These are phyloP conservation scores for Ceratobasidium sp. DNA, from an alignment of 1,284 basidiomycete genomes.

Conservation along the genomic window DNA sequence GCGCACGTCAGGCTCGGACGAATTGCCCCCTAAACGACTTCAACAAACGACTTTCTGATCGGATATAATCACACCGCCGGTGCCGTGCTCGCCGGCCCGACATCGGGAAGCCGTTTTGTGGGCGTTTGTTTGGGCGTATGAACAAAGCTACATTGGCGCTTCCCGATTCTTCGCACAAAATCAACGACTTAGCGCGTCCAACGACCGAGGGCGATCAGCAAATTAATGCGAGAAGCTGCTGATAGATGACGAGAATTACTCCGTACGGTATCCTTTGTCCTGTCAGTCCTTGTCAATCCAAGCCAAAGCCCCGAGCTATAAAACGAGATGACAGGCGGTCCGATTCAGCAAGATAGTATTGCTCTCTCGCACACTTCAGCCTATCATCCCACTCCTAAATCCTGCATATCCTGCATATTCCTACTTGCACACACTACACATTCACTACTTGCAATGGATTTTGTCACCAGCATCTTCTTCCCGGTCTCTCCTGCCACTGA, in stretches of 20 bases:
- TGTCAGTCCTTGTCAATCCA: neutral
- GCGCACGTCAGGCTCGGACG: too few relatives aligned
- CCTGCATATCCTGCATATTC: neutral
- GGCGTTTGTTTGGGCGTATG: slow-evolving; percentile 15
- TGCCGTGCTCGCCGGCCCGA: neutral
- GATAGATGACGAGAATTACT: neutral
- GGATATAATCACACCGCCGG: slow-evolving; percentile 6
- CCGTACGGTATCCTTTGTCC: slow-evolving; percentile 3
- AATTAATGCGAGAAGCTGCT: neutral
- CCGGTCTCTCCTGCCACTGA: slow-evolving; percentile 3
- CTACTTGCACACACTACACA: neutral
- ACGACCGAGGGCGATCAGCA: neutral
- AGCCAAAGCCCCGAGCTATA: neutral
- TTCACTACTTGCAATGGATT: slow-evolving; percentile 15
- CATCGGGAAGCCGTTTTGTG: neutral
- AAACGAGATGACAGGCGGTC: neutral
- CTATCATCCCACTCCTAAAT: slow-evolving; percentile 17
- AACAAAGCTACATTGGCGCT: slow-evolving; percentile 10
- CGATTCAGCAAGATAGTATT: slow-evolving; percentile 13
- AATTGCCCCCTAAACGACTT: too few relatives aligned
- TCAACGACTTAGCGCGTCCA: too few relatives aligned
- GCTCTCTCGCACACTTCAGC: slow-evolving; percentile 13
- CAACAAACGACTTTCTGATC: neutral
- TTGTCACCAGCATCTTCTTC: slow-evolving; percentile 10
- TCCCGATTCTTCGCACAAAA: too few relatives aligned